A percentile compares a stretch with the other conserved stretches of the same genome.
Conservation (phyloP, 2,329 filamentous ascomycete genomes). For the Neofusicoccum sp. region DNA sequence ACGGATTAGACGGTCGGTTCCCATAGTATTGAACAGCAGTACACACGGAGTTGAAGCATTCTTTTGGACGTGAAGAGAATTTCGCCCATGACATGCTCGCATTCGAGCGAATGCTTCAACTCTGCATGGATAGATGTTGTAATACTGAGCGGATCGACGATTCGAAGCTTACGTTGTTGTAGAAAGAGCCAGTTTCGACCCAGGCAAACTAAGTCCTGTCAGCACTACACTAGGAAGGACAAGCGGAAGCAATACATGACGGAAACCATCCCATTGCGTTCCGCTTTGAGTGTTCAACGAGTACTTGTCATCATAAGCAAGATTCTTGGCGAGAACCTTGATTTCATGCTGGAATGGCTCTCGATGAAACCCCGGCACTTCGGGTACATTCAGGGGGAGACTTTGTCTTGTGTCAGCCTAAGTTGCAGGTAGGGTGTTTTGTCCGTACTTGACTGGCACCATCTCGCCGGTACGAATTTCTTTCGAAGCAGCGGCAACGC, state of each 20-base stretch:
- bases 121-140: too few species aligned
- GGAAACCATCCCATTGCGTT: constrained; percentile 48
- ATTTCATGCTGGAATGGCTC: constrained; percentile 56
- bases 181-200: constrained; percentile 38
- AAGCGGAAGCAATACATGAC: constrained; percentile 29
- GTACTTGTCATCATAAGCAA: constrained; percentile 45
- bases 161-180: constrained; percentile 38
- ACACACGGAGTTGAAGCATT: too few species aligned
- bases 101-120: too few species aligned
- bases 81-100: too few species aligned
- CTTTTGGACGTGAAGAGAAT: too few species aligned
- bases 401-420: constrained; percentile 26
- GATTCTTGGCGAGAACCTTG: constrained; percentile 39
- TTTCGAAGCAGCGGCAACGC: constrained; percentile 53
- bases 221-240: not conserved
- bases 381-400: constrained; percentile 53
- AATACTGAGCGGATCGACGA: too few species aligned
- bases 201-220: constrained; percentile 36
- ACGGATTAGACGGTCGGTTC: too few species aligned
- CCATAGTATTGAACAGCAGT: too few species aligned
- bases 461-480: constrained; percentile 58
- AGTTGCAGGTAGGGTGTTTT: not conserved
- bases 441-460: constrained; percentile 51
- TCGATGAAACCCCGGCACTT: constrained; percentile 53
- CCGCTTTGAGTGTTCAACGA: constrained; percentile 45